Evolutionary conservation across 192 early-diverging fungal genomes (phyloP), one percentile per base, ranked within the genome.

Genomic region (Jimgerdemannia lactiflua): DNA sequence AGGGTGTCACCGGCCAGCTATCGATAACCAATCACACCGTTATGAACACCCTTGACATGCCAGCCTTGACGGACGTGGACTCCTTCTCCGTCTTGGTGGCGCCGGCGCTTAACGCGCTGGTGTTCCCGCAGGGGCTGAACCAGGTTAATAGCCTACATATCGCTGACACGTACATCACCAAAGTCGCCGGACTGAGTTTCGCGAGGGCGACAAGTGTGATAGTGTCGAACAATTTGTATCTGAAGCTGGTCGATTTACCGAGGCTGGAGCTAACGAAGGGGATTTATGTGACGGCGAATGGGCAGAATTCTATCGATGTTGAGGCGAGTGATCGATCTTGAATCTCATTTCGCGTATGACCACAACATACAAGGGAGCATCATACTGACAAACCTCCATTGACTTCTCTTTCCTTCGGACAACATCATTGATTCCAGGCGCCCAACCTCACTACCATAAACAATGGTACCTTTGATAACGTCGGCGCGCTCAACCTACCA

Each of bases 381-480:
- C 29, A 29, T 29, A 29, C 29, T 29, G 29, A 29, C 29, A 29
- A 29, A 29, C 29, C 29, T 29, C 29, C 29, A 29, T 29, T 29
- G 29, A 29, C 29, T 29, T 29, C 29, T 29, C 29, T 29, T 29
- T 29, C 29, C 29, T 29, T 29, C 29, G 29, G 29, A 29, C 64
- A 65, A 65, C 64, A 65, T 1, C 64, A 65, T 65, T 14, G 64
- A 68, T 68, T 19, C 80, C 10, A 77, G 10, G 79, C 89, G 69
- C 78, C 84, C 69, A 77, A 83, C 82, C 80, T 91, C 71, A 88
- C 84, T 65, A 72, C 77, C 3, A 77, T 91, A 65, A 84, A 85
- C 41, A 90, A 90, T 77, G 85, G 79, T 42, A 88, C 89, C 44
- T 89, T 93, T 73, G 87, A 85, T 42, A 85, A 90, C 40, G 70